Conservation (phyloP, 441 rosid species). For the Erodium texanum region DNA sequence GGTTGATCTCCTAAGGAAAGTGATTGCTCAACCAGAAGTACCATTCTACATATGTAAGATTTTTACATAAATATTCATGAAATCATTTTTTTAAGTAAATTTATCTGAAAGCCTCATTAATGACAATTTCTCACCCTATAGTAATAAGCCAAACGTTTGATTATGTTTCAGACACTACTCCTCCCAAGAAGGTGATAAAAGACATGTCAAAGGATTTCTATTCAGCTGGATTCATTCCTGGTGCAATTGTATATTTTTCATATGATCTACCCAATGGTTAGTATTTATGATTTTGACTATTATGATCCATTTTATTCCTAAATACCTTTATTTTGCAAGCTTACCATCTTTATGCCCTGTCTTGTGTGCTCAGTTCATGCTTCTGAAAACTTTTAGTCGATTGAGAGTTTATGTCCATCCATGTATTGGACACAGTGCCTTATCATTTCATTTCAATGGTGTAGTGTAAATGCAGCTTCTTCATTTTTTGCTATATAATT, state of each 20-base stretch:
- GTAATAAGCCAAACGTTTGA: constrained; percentile 5
- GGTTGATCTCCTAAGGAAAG: constrained; percentile 58
- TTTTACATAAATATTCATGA: neutral
- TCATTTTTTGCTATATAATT: neutral
- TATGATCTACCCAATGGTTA: constrained; percentile 59
- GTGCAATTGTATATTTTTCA: constrained; percentile 84
- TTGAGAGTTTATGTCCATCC: neutral
- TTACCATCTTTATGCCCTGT: neutral
- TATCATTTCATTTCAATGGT: neutral
- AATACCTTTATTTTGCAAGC: neutral
- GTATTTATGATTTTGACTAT: constrained; percentile 12
- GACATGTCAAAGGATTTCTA: constrained; percentile 68
- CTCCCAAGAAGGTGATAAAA: constrained; percentile 76
- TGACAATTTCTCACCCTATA: constrained; percentile 8
- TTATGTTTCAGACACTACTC: constrained; percentile 59
- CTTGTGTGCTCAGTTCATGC: neutral
- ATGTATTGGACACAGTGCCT: too few species aligned
- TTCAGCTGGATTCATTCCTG: constrained; percentile 82
- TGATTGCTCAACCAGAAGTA: constrained; percentile 47
- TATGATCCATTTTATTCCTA: neutral
- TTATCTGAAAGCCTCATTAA: neutral
- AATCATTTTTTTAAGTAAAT: neutral
- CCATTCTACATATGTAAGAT: constrained; percentile 72
- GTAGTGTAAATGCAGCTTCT: neutral
- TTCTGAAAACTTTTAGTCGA: neutral